These are phyloP conservation scores for Cinnamomum chago DNA, from an alignment of 164 flowering plant species.

Conservation along the genomic window DNA sequence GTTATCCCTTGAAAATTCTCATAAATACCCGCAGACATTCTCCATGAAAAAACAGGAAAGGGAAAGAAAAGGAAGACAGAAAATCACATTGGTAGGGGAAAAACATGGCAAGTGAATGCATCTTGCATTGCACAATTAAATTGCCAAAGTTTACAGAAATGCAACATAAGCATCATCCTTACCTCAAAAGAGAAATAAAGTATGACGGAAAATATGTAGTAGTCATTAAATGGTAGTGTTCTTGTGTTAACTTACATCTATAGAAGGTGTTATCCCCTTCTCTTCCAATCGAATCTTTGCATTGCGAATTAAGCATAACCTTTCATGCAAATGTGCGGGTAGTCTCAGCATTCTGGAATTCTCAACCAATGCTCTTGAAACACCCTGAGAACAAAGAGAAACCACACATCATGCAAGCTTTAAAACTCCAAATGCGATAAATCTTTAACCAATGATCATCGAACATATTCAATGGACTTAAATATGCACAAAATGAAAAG, in stretches of 20 bases:
- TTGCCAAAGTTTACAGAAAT: background rate
- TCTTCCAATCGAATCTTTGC: constrained; percentile 71
- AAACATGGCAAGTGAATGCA: background rate
- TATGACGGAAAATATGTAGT: background rate
- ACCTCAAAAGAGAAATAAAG: background rate
- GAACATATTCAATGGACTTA: background rate
- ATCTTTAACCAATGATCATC: background rate
- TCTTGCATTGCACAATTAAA: background rate
- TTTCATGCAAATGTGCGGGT: constrained; percentile 84
- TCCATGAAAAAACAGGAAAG: too few species aligned
- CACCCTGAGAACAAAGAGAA: constrained; percentile 58
- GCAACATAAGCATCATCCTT: background rate
- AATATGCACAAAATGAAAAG: background rate
- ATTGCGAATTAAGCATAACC: constrained; percentile 66
- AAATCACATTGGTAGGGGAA: too few species aligned
- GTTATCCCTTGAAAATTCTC: too few species aligned
- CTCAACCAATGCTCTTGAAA: constrained; percentile 74
- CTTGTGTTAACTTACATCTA: constrained; percentile 53
- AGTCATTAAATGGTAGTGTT: background rate
- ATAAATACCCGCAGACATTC: too few species aligned
- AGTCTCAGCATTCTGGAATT: constrained; percentile 77
- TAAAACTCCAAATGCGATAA: background rate
- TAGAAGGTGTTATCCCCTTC: constrained; percentile 75
- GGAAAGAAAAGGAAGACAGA: too few species aligned
- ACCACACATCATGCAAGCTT: background rate